phyloP scores from a whole-genome alignment of 2,329 filamentous ascomycete species.

The Stachybotrys echinatus region DNA sequence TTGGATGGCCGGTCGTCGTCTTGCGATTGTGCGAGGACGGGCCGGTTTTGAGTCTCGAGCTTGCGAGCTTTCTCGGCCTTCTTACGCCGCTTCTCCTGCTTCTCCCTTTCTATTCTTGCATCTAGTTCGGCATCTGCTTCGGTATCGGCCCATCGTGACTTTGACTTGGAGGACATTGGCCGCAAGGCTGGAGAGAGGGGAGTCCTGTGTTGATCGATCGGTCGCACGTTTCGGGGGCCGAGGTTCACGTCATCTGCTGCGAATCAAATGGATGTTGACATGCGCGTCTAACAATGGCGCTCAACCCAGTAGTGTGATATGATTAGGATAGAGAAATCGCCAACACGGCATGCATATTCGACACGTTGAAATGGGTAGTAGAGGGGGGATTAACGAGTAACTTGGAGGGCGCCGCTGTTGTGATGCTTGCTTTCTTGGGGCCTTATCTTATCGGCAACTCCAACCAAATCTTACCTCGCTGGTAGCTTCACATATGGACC shows the following conservation, averaged over 20 bases:
- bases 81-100: constrained; percentile 80
- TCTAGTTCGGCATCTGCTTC: constrained; percentile 75
- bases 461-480: background rate
- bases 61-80: constrained; percentile 78
- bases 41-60: constrained; percentile 42
- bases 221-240: background rate
- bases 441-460: constrained; percentile 1
- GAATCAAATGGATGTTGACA: too few species aligned
- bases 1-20: constrained; percentile 47
- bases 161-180: constrained; percentile 53
- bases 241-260: too few species aligned
- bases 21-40: constrained; percentile 19
- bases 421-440: background rate
- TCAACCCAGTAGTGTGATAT: too few species aligned
- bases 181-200: background rate
- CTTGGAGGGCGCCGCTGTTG: too few species aligned
- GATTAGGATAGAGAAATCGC: too few species aligned
- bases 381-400: too few species aligned
- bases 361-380: too few species aligned
- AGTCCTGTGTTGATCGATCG: background rate
- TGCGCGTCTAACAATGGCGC: too few species aligned
- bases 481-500: background rate
- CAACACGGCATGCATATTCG: too few species aligned
- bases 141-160: constrained; percentile 84
- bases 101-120: constrained; percentile 69